Base-by-base conservation (phyloP, 2,329 filamentous ascomycete species). In the Ramularia endophylla region DNA sequence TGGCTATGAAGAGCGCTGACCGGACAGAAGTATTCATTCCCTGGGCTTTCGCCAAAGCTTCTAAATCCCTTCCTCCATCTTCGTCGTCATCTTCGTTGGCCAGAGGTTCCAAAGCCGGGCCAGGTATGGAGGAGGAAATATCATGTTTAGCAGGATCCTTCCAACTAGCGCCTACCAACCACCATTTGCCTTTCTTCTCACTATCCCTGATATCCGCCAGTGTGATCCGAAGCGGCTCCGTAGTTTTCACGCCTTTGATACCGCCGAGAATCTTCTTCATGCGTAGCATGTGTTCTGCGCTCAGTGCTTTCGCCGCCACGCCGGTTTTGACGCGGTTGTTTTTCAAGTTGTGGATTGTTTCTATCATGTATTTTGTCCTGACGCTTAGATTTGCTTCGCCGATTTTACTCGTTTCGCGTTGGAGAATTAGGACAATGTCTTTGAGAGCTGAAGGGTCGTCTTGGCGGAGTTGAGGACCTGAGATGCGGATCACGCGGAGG, bases 151-250 rank as follows among this genome's bases (percentile, higher is more conserved):
- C 57, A 2, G 69, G 59, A 13, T 72, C 61, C 29, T 70, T 71
- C 78, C 90, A 95, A 63, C 88, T 95, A n/a, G 92, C 90, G 38
- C 92, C 92, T 4, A 97, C 86, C 15, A 97, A 78, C 92, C 92
- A 98, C 92, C 92, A 98, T 68, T 95, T 95, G 1, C 92, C 92
- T 59, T 83, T 85, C 60, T 85, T 90, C 29, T 90, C 85, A 0
- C 83, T 83, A 47, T 89, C 79, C 48, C 80, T 80, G 38, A 98
- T 86, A 57, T 98, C 92, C 27, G 76, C 73, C 3, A 95, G 73
- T 8, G 85, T 81, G 43, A 95, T 81, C 7, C 87, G 80, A 45
- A 98, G 73, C 3, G 92, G 87, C 46, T 94, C 86, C 3, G 78
- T 83, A 6, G 83, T 81, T 50, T 87, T 87, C 44, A 44, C 27